These are phyloP conservation scores for Carex arenaria DNA, from an alignment of 202 grass and related monocot species.

Conservation along the genomic window DNA sequence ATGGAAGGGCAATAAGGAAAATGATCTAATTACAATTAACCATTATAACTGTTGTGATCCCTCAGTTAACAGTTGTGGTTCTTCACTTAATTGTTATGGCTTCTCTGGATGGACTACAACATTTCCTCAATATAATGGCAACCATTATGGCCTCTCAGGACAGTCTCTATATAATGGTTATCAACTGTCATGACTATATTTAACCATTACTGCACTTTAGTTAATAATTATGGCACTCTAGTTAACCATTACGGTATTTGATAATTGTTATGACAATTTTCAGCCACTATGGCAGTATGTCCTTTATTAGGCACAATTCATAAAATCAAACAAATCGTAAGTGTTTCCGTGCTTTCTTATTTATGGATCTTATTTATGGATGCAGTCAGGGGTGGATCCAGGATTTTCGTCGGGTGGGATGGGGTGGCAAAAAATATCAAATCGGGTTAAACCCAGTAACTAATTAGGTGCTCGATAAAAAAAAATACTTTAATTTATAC, in stretches of 20 bases:
- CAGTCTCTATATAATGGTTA: background rate
- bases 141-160: background rate
- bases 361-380: too few species aligned
- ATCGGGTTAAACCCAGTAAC: too few species aligned
- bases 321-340: background rate
- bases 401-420: too few species aligned
- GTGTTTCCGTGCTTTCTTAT: background rate
- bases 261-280: background rate
- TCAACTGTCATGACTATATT: background rate
- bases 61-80: background rate
- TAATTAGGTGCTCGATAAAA: too few species aligned
- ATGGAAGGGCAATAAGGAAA: background rate
- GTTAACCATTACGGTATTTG: background rate
- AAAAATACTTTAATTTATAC: too few species aligned
- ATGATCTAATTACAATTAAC: background rate
- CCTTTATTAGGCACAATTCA: background rate
- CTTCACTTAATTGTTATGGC: background rate
- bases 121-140: background rate
- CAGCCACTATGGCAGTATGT: background rate
- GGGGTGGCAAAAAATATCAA: too few species aligned
- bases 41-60: background rate
- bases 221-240: background rate
- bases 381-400: too few species aligned
- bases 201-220: background rate
- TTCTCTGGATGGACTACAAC: background rate